These are phyloP conservation scores for Uronychia binucleata DNA, from an alignment of 73 alveolate genomes.

Conservation along the genomic window DNA sequence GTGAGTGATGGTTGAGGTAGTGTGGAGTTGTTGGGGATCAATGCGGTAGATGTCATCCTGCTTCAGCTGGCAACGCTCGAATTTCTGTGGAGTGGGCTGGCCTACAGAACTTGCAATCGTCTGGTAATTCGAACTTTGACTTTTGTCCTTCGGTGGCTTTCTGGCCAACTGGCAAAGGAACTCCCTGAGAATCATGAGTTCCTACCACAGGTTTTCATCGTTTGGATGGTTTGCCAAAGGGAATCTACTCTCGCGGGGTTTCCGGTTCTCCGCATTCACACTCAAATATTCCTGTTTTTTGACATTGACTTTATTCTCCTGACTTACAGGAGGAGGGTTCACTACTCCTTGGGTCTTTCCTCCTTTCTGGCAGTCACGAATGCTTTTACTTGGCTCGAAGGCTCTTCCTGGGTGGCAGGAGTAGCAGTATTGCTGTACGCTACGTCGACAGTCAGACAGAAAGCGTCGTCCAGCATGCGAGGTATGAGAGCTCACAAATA, in stretches of 20 bases:
- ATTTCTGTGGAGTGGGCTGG: too few relatives aligned
- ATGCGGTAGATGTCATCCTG: too few relatives aligned
- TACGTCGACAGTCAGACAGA: constrained; percentile 58
- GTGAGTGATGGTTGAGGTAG: too few relatives aligned
- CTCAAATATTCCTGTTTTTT: background rate
- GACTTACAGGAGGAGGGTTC: background rate
- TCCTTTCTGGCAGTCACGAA: background rate
- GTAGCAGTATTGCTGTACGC: constrained; percentile 8
- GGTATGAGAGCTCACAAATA: constrained; percentile 23
- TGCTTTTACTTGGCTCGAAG: background rate
- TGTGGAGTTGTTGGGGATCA: too few relatives aligned
- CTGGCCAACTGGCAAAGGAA: too few relatives aligned
- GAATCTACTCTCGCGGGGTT: too few relatives aligned
- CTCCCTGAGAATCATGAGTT: too few relatives aligned
- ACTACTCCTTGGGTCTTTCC: background rate
- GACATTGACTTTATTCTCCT: background rate
- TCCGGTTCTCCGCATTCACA: too few relatives aligned
- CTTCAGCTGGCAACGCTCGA: too few relatives aligned
- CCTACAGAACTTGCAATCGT: too few relatives aligned
- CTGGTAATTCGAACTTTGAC: too few relatives aligned
- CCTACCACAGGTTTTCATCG: background rate
- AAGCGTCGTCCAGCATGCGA: constrained; percentile 67
- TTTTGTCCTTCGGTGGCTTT: too few relatives aligned
- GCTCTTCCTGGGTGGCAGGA: background rate
- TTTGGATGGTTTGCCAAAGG: background rate